phyloP scores from a whole-genome alignment of 805 yeast genomes.

The Zygoascus flipseniorum region DNA sequence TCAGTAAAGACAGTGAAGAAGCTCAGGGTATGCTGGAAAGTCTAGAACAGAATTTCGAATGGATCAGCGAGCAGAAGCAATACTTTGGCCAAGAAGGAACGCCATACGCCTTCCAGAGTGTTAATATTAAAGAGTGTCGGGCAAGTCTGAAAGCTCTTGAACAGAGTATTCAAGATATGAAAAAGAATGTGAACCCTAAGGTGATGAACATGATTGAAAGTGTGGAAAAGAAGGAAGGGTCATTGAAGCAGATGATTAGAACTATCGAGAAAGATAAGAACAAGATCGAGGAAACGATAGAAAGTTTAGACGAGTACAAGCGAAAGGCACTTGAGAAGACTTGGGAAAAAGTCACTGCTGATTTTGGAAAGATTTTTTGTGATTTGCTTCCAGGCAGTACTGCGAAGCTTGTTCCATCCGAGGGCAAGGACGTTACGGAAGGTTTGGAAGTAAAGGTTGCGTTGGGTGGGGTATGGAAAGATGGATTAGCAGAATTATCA shows the following conservation, averaged over 20 bases:
- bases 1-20: constrained; percentile 13
- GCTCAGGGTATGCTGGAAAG: constrained; percentile 32
- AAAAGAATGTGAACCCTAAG: constrained; percentile 71
- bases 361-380: constrained; percentile 83
- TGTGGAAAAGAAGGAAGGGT: constrained; percentile 77
- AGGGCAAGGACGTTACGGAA: constrained; percentile 72
- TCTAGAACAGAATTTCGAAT: constrained; percentile 48
- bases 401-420: constrained; percentile 79
- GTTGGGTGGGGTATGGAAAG: constrained; percentile 92
- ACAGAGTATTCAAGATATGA: constrained; percentile 59
- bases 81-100: constrained; percentile 27
- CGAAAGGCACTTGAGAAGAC: constrained; percentile 74
- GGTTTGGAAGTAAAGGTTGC: constrained; percentile 89
- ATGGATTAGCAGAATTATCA: constrained; percentile 84
- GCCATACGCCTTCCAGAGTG: constrained; percentile 24
- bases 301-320: constrained; percentile 76
- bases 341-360: constrained; percentile 77
- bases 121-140: constrained; percentile 52
- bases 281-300: constrained; percentile 82
- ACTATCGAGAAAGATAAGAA: constrained; percentile 84
- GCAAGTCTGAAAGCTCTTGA: constrained; percentile 47
- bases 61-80: constrained; percentile 63
- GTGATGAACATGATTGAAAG: constrained; percentile 88
- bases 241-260: constrained; percentile 68
- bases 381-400: constrained; percentile 84